These are phyloP conservation scores for Microsporum ferrugineum DNA, from an alignment of 2,329 filamentous ascomycete genomes.

Conservation along the genomic window DNA sequence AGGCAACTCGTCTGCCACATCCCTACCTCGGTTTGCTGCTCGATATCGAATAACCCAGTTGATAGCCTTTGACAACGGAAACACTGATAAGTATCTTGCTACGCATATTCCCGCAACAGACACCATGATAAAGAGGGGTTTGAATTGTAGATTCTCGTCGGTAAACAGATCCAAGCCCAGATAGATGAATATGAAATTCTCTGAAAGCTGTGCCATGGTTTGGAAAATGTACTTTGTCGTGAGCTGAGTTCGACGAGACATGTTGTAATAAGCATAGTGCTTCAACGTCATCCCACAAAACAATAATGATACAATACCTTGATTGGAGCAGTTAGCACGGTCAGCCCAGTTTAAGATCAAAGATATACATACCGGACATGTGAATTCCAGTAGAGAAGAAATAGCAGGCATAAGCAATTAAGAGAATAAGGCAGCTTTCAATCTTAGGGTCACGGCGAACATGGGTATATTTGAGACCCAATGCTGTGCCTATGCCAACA, in stretches of 20 bases:
- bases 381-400: constrained; percentile 94
- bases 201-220: constrained; percentile 83
- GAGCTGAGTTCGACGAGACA: constrained; percentile 93
- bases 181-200: constrained; percentile 99
- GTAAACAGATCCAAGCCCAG: constrained; percentile 90
- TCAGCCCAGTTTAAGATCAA: background rate
- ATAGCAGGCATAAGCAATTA: constrained; percentile 93
- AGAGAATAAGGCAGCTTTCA: constrained; percentile 84
- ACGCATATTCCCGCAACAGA: constrained; percentile 84
- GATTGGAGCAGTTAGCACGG: background rate
- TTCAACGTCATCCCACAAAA: constrained; percentile 98
- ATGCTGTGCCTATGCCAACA: constrained; percentile 74
- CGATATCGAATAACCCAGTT: constrained; percentile 89
- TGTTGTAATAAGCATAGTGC: constrained; percentile 99
- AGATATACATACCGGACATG: constrained; percentile 66
- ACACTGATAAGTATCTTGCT: constrained; percentile 86
- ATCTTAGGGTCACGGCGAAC: constrained; percentile 89
- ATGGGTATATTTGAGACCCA: constrained; percentile 88
- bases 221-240: constrained; percentile 98
- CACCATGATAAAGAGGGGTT: constrained; percentile 88
- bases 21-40: constrained; percentile 60
- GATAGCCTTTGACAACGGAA: constrained; percentile 77
- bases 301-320: constrained; percentile 86
- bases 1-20: constrained; percentile 76
- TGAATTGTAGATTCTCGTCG: constrained; percentile 75